These are phyloP conservation scores for Colletotrichum cereale DNA, from an alignment of 2,329 filamentous ascomycete genomes.

Conservation along the genomic window DNA sequence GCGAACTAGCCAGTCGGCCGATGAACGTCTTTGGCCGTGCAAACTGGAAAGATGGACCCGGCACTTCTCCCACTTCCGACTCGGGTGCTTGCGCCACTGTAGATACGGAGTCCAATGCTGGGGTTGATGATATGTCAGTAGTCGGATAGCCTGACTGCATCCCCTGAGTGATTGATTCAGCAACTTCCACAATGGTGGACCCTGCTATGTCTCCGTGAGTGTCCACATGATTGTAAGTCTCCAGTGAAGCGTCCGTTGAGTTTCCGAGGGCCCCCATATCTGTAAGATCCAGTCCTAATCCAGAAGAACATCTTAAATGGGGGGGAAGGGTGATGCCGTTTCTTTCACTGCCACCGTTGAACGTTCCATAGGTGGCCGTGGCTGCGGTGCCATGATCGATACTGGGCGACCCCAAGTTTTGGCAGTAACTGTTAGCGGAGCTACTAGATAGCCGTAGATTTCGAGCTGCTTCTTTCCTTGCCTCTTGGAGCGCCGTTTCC, in stretches of 20 bases:
- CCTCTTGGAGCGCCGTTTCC: slow-evolving; percentile 20
- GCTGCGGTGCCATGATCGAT: neutral
- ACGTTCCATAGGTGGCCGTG: slow-evolving; percentile 1
- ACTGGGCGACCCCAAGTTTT: neutral
- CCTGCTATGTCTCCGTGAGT: neutral
- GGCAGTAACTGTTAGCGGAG: neutral
- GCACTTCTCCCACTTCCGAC: slow-evolving; percentile 5
- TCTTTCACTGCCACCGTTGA: neutral
- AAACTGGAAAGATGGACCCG: slow-evolving; percentile 15
- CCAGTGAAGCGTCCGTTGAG: neutral
- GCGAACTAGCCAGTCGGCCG: slow-evolving; percentile 25
- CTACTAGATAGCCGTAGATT: slow-evolving; percentile 25
- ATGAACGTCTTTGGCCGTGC: slow-evolving; percentile 38
- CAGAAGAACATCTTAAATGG: neutral
- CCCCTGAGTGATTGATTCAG: neutral
- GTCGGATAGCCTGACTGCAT: neutral
- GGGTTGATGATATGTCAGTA: slow-evolving; percentile 12
- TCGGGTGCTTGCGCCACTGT: slow-evolving; percentile 19
- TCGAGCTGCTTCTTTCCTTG: slow-evolving; percentile 21
- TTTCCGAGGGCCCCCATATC: neutral
- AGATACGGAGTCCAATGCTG: slow-evolving; percentile 19
- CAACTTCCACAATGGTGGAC: neutral
- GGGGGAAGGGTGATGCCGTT: neutral
- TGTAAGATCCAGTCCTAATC: neutral
- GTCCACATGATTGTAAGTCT: neutral